Evolutionary conservation across 2,329 filamentous ascomycete species (phyloP), one percentile per base, ranked within the genome.

Genomic region (Neofusicoccum cordaticola): DNA sequence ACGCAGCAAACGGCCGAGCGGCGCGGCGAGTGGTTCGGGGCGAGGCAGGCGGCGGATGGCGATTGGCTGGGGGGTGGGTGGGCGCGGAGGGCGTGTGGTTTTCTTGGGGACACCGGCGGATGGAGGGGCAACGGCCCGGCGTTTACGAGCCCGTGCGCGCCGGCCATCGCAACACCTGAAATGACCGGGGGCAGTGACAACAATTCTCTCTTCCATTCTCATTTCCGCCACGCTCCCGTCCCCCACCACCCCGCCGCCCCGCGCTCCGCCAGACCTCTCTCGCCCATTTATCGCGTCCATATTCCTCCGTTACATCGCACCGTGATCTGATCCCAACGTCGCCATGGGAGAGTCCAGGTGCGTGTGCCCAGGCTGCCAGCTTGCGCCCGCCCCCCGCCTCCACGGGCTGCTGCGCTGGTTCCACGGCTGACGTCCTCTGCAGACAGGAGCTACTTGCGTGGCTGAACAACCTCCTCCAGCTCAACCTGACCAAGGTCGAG

Each of bases 401-500:
- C 67, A 56, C 64, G 12, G 64, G 62, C 58, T 53, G 45, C 61
- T 64, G 66, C 67, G 71, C 63, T 66, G 68, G 66, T 66, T 66
- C 66, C 15, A 1, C 22, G 17, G 50, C 53, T 65, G 19, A 65
- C 63, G 3, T 3, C 27, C 9, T 11, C 37, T 68, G 66, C 73
- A 98, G 95, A 84, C 95, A 99, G 82, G 95, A 99, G 83, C 88
- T 99, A 72, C 85, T 99, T 72, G 86, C 89, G 82, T 99, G 95
- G 95, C 84, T 98, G 71, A 99, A 99, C 85, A 94, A 91, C 85
- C 90, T 99, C 68, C 88, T 99, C 60, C 93, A 97, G 83, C 90
- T 99, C 75, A 99, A 98, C 83, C 88, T 99, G 74, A 98, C 85
- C 74, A 98, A 97, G 82, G 92, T 99, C 78, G 95, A 99, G 83